Evolutionary conservation across 768 basidiomycete genomes (phyloP).

Genomic region (Boletus rex-veris): DNA sequence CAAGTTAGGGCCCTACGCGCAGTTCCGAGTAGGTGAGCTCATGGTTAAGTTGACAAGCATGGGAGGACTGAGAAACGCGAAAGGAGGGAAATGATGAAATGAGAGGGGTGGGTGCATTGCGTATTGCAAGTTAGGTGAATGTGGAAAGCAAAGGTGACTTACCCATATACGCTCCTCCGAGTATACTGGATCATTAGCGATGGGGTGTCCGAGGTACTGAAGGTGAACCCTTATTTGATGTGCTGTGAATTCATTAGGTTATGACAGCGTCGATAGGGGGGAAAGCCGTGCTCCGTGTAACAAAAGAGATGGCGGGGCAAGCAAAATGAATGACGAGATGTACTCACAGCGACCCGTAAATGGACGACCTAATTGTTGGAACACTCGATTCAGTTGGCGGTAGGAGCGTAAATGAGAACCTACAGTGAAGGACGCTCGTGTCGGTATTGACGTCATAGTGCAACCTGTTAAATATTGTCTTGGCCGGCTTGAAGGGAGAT

Average conservation of each 20-base stretch:
- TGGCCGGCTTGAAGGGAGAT: conserved; percentile 56
- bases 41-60: not conserved
- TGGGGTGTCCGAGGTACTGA: conserved; percentile 89
- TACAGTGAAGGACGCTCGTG: conserved; percentile 86
- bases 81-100: not conserved
- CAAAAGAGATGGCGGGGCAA: not conserved
- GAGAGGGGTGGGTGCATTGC: not conserved
- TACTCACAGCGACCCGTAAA: conserved; percentile 87
- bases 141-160: conserved; percentile 11
- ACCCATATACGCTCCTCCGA: conserved; percentile 78
- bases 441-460: conserved; percentile 77
- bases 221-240: conserved; percentile 98
- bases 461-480: conserved; percentile 82
- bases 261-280: conserved; percentile 4
- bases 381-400: conserved; percentile 1
- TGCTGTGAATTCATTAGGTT: conserved; percentile 43
- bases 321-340: not conserved
- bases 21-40: conserved; percentile 1
- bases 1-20: conserved; percentile 57
- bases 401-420: not conserved
- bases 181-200: conserved; percentile 95
- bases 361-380: conserved; percentile 59
- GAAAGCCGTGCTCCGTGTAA: not conserved
- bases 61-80: not conserved
- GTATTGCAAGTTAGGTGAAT: not conserved